Evolutionary conservation across 345 rosid species (phyloP).

Genomic region (Populus simonii): DNA sequence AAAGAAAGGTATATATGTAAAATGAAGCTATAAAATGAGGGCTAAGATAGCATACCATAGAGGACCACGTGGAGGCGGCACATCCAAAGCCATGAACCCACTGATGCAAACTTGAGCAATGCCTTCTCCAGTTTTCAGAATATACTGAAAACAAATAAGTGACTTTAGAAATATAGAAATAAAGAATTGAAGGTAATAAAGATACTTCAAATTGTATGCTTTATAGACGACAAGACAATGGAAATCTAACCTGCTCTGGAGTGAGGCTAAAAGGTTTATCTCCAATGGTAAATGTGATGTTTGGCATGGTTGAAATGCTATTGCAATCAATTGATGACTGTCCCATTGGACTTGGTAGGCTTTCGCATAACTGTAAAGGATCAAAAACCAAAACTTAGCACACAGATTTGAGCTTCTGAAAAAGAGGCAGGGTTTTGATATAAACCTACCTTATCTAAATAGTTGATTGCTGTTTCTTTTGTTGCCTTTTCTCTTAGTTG

Average conservation of each 20-base stretch:
- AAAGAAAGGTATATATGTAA: not conserved
- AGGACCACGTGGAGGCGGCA: conserved; percentile 70
- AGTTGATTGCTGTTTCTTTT: conserved; percentile 51
- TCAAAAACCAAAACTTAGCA: not conserved
- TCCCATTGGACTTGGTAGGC: conserved; percentile 65
- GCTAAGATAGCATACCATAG: conserved; percentile 43
- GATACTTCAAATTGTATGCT: not conserved
- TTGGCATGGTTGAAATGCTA: conserved; percentile 49
- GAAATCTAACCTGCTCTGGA: conserved; percentile 57
- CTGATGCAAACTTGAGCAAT: conserved; percentile 53
- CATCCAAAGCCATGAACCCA: conserved; percentile 59
- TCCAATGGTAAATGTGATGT: conserved; percentile 58
- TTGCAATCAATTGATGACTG: conserved; percentile 54
- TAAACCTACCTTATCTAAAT: conserved; percentile 45
- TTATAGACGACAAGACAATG: not conserved
- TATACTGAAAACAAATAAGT: conserved; percentile 45
- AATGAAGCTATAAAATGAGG: not conserved
- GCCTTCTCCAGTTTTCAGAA: conserved; percentile 59
- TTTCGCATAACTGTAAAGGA: conserved; percentile 54
- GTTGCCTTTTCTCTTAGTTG: conserved; percentile 52
- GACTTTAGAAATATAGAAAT: not conserved
- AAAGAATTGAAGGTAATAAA: not conserved
- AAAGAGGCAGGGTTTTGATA: not conserved
- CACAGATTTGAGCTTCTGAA: not conserved
- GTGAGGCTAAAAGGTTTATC: conserved; percentile 54